Base-by-base conservation (phyloP, 495 filamentous ascomycete genomes). In the Cudoniella acicularis region DNA sequence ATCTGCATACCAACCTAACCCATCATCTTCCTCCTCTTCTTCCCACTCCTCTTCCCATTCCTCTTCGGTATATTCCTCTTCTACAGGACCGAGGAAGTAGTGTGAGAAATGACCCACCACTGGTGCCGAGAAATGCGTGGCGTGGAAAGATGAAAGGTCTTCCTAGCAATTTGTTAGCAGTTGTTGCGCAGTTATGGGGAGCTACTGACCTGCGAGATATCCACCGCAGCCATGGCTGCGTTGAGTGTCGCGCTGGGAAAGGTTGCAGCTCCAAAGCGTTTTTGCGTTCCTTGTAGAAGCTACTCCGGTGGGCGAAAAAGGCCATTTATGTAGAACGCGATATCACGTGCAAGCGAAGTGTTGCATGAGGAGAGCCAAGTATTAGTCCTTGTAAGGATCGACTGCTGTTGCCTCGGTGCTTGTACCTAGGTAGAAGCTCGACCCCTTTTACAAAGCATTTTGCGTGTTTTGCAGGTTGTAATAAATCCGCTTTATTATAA, bases 1-100 rank as follows among this genome's bases (percentile, higher is more conserved):
- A 63, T 98, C 92, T 4, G 81, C 75, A 67, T 97, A 98, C 71
- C 91, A 94, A 21, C 92, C 95, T 11, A 96, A 79, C 8, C 77
- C 87, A 63, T 94, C 87, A 16, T 90, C 85, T 18, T 87, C 80
- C 3, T 80, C 76, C 10, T 79, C 69, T 6, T 72, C 62, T 8
- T 71, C n/a, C n/a, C n/a, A n/a, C n/a, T n/a, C 56, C 17, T 77
- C 59, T 17, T 76, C 68, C 23, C 61, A 57, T 27, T 22, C 21
- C 13, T 36, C 30, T 13, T 36, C 30, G 6, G 13, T 13, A 20
- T 75, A 68, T 40, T 63, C 56, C 27, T 45, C 60, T 43, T 52
- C 57, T 26, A 23, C 73, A 52, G 22, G 75, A 67, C 26, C 65
- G 21, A 84, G 64, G 62, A 79, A 78, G 54, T 75, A 61, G 57